phyloP scores from a whole-genome alignment of 352 stramenopile species.

The Phytophthora brassicae region DNA sequence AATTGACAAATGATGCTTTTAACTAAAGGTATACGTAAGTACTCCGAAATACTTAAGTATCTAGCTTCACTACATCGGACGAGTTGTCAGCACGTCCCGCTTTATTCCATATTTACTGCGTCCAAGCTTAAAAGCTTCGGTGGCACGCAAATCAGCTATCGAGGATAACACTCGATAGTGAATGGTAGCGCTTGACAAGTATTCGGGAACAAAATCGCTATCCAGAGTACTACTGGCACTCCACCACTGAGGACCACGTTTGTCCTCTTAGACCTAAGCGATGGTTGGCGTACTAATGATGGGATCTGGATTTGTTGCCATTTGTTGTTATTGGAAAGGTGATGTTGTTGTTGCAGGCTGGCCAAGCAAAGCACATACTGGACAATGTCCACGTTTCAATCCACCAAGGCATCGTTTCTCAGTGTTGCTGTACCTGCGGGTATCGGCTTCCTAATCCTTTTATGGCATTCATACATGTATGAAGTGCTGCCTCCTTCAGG shows the following conservation, averaged over 20 bases:
- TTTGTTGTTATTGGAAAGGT: constrained; percentile 4
- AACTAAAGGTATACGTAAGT: too few species aligned
- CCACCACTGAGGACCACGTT: constrained; percentile 11
- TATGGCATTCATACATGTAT: constrained; percentile 7
- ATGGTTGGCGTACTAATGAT: constrained; percentile 16
- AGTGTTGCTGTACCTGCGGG: constrained; percentile 2
- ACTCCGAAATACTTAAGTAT: too few species aligned
- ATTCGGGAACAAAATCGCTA: constrained; percentile 1
- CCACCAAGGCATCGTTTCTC: background rate
- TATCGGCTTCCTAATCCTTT: constrained; percentile 22
- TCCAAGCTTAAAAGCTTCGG: constrained; percentile 15
- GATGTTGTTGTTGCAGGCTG: background rate
- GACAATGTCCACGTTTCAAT: background rate
- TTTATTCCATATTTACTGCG: too few species aligned
- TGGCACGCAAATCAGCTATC: constrained; percentile 24
- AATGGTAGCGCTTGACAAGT: constrained; percentile 20
- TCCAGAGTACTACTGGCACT: background rate
- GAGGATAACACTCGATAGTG: constrained; percentile 28
- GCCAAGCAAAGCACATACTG: constrained; percentile 9
- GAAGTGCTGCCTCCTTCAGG: background rate
- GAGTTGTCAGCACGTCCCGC: too few species aligned
- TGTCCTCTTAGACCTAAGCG: constrained; percentile 3
- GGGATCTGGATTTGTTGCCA: constrained; percentile 22
- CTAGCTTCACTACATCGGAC: too few species aligned
- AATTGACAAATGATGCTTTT: too few species aligned